phyloP scores from a whole-genome alignment of 202 grass and related monocot genomes.

The Zoysia matrella region DNA sequence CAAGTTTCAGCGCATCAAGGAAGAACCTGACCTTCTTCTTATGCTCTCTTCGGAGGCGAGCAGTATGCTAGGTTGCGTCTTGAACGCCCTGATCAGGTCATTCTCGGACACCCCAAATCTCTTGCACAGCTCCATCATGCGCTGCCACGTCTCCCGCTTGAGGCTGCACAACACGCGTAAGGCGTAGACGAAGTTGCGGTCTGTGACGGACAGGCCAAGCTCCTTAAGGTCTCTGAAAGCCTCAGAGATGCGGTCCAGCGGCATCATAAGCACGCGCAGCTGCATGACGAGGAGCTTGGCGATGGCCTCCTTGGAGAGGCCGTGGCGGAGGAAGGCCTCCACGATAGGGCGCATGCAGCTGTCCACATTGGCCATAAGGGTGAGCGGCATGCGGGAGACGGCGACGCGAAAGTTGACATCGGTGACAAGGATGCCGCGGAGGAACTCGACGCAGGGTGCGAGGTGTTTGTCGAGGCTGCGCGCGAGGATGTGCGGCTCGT shows the following conservation, averaged over 20 bases:
- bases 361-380: neutral
- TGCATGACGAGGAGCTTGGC: neutral
- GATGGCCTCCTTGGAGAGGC: neutral
- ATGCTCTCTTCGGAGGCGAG: neutral
- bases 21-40: constrained; percentile 8
- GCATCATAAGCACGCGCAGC: neutral
- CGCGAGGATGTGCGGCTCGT: neutral
- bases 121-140: neutral
- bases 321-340: constrained; percentile 20
- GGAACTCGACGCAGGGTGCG: constrained; percentile 10
- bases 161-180: neutral
- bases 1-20: neutral
- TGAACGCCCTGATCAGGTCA: constrained; percentile 9
- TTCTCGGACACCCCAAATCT: constrained; percentile 14
- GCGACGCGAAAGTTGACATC: neutral
- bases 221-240: constrained; percentile 23
- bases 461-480: constrained; percentile 31
- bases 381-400: neutral
- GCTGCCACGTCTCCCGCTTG: neutral
- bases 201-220: neutral
- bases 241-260: constrained; percentile 3
- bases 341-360: neutral
- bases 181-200: neutral
- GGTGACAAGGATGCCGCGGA: constrained; percentile 26
- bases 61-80: neutral